Percentiles rank a stretch among this genome's conserved stretches.
phyloP scores from a whole-genome alignment of 176 grass and related monocot species.

The Lolium perenne region DNA sequence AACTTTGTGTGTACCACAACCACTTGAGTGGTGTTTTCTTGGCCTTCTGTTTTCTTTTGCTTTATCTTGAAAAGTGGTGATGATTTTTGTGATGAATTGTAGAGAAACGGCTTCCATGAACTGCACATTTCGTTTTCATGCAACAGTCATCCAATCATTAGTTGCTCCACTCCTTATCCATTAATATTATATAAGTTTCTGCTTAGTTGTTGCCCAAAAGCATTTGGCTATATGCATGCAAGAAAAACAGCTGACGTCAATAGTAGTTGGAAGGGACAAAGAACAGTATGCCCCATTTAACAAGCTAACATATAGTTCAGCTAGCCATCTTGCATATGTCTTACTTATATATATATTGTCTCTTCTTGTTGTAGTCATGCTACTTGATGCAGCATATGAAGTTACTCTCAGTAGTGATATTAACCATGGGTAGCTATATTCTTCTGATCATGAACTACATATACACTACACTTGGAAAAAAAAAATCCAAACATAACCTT shows the following conservation, averaged over 20 bases:
- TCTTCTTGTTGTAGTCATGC: slow-evolving; percentile 24
- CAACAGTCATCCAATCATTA: slow-evolving; percentile 52
- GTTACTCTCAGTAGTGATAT: slow-evolving; percentile 18
- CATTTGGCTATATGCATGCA: slow-evolving; percentile 37
- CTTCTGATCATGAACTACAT: too few relatives aligned
- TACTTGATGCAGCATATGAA: background rate
- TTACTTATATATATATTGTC: slow-evolving; percentile 30
- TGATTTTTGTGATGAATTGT: slow-evolving; percentile 47
- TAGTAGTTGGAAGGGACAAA: slow-evolving; percentile 30
- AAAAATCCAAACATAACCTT: background rate
- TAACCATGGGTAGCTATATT: slow-evolving; percentile 4
- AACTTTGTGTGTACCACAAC: slow-evolving; percentile 43
- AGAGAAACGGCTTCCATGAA: slow-evolving; percentile 46
- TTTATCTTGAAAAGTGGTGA: slow-evolving; percentile 42
- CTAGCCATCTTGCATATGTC: slow-evolving; percentile 27
- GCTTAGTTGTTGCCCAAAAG: slow-evolving; percentile 37
- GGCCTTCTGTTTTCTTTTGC: slow-evolving; percentile 12
- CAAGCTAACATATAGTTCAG: slow-evolving; percentile 10
- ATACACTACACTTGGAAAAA: background rate
- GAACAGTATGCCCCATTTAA: background rate
- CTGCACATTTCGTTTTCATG: slow-evolving; percentile 40
- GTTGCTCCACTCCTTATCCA: slow-evolving; percentile 48
- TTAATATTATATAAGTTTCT: slow-evolving; percentile 34
- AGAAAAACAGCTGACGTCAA: slow-evolving; percentile 48
- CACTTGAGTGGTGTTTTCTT: slow-evolving; percentile 33